phyloP scores from a whole-genome alignment of 345 rosid genomes.

The Salix brachista region DNA sequence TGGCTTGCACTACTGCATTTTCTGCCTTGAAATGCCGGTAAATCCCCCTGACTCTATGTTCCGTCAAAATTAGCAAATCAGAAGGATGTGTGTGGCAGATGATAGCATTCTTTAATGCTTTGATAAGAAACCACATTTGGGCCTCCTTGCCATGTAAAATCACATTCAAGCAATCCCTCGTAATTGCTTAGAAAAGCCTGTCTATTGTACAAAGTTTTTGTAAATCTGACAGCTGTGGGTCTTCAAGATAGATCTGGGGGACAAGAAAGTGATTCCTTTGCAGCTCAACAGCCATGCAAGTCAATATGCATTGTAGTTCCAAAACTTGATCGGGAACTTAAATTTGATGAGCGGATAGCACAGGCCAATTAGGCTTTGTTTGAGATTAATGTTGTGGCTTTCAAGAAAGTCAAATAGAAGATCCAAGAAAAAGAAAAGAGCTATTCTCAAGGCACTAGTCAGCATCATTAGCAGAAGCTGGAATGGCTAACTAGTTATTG shows the following conservation, averaged over 20 bases:
- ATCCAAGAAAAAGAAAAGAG: too few relatives aligned
- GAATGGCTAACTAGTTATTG: neutral
- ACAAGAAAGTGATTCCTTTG: neutral
- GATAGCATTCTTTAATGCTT: neutral
- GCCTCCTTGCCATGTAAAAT: neutral
- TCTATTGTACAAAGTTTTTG: neutral
- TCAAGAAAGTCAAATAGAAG: neutral
- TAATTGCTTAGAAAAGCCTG: neutral
- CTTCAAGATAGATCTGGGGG: neutral
- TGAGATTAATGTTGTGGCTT: too few relatives aligned
- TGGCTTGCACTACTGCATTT: slow-evolving; percentile 54
- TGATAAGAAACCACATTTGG: neutral
- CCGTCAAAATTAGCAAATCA: neutral
- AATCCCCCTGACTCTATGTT: neutral
- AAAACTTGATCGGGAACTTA: neutral
- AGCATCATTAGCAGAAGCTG: neutral
- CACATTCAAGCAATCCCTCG: neutral
- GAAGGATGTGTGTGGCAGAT: neutral
- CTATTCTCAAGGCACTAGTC: neutral
- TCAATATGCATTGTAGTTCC: neutral
- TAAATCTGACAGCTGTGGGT: neutral
- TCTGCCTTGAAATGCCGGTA: slow-evolving; percentile 46
- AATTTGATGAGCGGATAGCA: neutral
- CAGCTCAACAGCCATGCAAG: neutral
- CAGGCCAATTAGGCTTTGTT: neutral